These are phyloP conservation scores for Candida arabinofermentans DNA, from an alignment of 805 yeast species.

Conservation along the genomic window DNA sequence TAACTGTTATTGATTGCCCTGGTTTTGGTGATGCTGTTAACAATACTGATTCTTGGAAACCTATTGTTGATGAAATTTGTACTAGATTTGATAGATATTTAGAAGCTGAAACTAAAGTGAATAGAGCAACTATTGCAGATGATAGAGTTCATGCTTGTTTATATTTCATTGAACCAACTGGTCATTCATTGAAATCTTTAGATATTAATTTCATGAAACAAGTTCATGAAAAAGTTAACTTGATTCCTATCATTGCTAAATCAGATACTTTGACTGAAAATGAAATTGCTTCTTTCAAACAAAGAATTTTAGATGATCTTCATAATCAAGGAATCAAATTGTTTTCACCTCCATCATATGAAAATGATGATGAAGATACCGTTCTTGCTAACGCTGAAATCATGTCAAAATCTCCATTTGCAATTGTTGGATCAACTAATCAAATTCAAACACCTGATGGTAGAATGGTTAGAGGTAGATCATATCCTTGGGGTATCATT, in stretches of 20 bases:
- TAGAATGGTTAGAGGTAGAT: constrained; percentile 80
- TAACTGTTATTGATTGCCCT: constrained; percentile 84
- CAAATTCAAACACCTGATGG: constrained; percentile 72
- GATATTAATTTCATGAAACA: constrained; percentile 86
- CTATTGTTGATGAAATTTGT: constrained; percentile 87
- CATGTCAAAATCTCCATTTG: constrained; percentile 78
- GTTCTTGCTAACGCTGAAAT: constrained; percentile 60
- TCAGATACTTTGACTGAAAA: constrained; percentile 89
- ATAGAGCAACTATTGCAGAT: constrained; percentile 68
- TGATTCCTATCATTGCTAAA: constrained; percentile 93
- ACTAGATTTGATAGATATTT: constrained; percentile 80
- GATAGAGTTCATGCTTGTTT: constrained; percentile 89
- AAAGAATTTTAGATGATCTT: constrained; percentile 74
- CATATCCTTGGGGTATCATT: constrained; percentile 95
- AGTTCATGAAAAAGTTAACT: constrained; percentile 85
- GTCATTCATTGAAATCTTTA: constrained; percentile 84
- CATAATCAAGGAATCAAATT: constrained; percentile 65
- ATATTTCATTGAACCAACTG: constrained; percentile 96
- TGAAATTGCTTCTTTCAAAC: constrained; percentile 74
- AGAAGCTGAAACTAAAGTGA: constrained; percentile 83
- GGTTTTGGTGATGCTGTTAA: constrained; percentile 92
- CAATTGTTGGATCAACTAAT: constrained; percentile 85
- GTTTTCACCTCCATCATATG: constrained; percentile 75
- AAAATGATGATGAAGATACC: constrained; percentile 78
- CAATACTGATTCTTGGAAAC: constrained; percentile 78